These are phyloP conservation scores for Trichoderma sp. DNA, from an alignment of 2,329 filamentous ascomycete species.

Conservation along the genomic window DNA sequence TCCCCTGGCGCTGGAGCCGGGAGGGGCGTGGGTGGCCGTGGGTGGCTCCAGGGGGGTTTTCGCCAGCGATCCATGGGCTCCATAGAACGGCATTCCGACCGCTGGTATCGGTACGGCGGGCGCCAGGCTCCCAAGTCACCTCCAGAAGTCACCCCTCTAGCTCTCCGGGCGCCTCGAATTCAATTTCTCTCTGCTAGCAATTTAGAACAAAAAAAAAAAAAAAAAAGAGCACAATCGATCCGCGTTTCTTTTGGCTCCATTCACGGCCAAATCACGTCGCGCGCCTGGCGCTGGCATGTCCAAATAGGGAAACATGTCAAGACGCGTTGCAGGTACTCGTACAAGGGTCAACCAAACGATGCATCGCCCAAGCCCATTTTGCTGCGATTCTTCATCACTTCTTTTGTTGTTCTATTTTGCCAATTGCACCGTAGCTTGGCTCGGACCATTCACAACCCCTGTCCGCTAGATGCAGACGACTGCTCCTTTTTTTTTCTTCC, in stretches of 20 bases:
- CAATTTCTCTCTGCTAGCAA: background rate
- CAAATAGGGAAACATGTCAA: conserved; percentile 38
- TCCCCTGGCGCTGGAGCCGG: conserved; percentile 1
- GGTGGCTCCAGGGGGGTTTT: background rate
- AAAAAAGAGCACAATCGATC: background rate
- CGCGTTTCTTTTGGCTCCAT: conserved; percentile 19
- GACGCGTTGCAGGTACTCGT: conserved; percentile 32
- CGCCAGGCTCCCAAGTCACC: background rate
- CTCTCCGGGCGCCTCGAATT: background rate
- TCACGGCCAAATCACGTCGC: conserved; percentile 35
- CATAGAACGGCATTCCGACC: background rate
- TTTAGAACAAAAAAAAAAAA: background rate
- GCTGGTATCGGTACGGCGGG: conserved; percentile 1
- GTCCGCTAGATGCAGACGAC: background rate
- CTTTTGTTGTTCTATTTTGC: background rate
- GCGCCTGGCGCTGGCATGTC: conserved; percentile 29
- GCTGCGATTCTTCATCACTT: background rate
- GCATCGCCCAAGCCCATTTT: background rate
- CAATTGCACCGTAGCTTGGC: background rate
- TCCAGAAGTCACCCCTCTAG: conserved; percentile 1
- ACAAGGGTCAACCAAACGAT: conserved; percentile 9
- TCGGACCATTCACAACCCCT: background rate
- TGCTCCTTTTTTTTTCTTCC: background rate
- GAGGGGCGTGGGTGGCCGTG: background rate
- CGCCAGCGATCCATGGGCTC: background rate